A percentile compares a stretch with the other conserved stretches of the same genome.
Evolutionary conservation across 768 basidiomycete genomes (phyloP).

Genomic region (Rhodocollybia butyracea): DNA sequence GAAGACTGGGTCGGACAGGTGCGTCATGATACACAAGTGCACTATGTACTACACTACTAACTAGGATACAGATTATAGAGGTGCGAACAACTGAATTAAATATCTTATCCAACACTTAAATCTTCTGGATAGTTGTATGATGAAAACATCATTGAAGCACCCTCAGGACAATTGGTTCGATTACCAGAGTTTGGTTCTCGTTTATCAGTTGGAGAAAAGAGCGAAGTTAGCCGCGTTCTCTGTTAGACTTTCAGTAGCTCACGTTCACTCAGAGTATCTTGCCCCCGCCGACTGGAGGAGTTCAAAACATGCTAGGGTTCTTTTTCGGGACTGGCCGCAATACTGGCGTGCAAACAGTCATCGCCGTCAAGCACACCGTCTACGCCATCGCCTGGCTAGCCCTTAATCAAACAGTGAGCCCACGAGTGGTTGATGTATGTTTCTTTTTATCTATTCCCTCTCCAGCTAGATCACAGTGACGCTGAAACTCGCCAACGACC

Average conservation of each 20-base stretch:
- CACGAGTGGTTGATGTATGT: conserved; percentile 1
- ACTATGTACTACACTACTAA: conserved; percentile 6
- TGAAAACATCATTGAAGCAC: conserved; percentile 71
- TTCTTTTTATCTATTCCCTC: conserved; percentile 7
- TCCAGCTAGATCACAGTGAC: conserved; percentile 56
- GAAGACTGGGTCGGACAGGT: conserved; percentile 92
- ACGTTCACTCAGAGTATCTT: conserved; percentile 54
- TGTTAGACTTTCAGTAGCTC: neutral
- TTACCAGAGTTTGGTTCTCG: conserved; percentile 78
- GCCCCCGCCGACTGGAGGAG: conserved; percentile 44
- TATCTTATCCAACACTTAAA: conserved; percentile 4
- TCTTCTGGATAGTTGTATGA: conserved; percentile 68
- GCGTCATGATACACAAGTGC: conserved; percentile 19
- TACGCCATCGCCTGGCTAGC: conserved; percentile 86
- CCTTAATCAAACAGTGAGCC: conserved; percentile 74
- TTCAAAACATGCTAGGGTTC: conserved; percentile 43
- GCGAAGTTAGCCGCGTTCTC: conserved; percentile 46
- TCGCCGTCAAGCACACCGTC: conserved; percentile 71
- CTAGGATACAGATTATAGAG: conserved; percentile 61
- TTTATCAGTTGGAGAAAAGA: conserved; percentile 71
- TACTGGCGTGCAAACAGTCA: conserved; percentile 55
- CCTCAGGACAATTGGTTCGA: conserved; percentile 60
- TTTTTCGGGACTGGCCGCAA: conserved; percentile 42
- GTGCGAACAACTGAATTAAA: conserved; percentile 31
- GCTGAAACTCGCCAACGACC: conserved; percentile 65